These are phyloP conservation scores for Posidonia oceanica DNA, from an alignment of 116 monocot species.

Conservation along the genomic window DNA sequence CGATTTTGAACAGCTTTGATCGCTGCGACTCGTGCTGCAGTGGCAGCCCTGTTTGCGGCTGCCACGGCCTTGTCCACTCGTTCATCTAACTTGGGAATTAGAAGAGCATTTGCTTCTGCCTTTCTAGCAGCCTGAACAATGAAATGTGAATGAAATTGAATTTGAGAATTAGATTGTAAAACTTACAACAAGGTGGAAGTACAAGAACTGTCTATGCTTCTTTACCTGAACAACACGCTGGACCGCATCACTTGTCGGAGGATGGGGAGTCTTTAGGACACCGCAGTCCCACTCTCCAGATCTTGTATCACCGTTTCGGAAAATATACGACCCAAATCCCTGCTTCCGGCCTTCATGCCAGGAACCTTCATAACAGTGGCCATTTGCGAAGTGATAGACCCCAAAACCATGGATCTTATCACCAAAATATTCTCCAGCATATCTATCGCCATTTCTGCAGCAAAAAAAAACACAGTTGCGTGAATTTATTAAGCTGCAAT, in stretches of 20 bases:
- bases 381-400: conserved; percentile 67
- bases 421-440: conserved; percentile 78
- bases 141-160: not conserved
- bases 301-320: conserved; percentile 61
- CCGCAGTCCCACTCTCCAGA: conserved; percentile 84
- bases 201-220: not conserved
- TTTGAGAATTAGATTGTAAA: not conserved
- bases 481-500: too few species aligned
- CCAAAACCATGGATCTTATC: conserved; percentile 95
- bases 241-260: conserved; percentile 14
- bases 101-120: conserved; percentile 38
- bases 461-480: not conserved
- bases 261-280: conserved; percentile 24
- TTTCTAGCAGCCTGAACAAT: conserved; percentile 35
- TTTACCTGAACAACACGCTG: conserved; percentile 40
- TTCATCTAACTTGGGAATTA: conserved; percentile 32
- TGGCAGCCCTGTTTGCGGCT: conserved; percentile 58
- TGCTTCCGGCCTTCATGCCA: conserved; percentile 96
- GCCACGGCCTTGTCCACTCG: conserved; percentile 48
- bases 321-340: conserved; percentile 67
- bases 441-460: conserved; percentile 78
- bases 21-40: conserved; percentile 76
- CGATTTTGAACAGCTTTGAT: conserved; percentile 74
- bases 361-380: conserved; percentile 83
- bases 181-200: not conserved